Evolutionary conservation across 2,329 filamentous ascomycete species (phyloP).

Genomic region (Raffaelea deltoideospora): DNA sequence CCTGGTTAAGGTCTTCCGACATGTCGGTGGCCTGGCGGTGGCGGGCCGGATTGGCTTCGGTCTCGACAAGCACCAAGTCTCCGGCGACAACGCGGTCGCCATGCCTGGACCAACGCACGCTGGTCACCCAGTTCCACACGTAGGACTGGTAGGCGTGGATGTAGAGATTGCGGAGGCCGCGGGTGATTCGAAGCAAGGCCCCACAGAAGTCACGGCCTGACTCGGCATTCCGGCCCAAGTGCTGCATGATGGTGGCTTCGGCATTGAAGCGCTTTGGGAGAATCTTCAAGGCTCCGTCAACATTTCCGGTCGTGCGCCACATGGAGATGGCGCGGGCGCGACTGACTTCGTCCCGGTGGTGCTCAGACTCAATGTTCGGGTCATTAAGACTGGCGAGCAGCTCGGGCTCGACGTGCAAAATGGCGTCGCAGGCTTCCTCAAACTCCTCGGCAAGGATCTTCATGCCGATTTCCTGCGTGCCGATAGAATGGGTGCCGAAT

Average conservation of each 20-base stretch:
- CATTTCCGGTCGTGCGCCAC: slow-evolving; percentile 49
- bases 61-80: slow-evolving; percentile 56
- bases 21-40: slow-evolving; percentile 39
- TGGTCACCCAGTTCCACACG: slow-evolving; percentile 81
- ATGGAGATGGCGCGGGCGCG: slow-evolving; percentile 66
- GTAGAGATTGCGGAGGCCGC: slow-evolving; percentile 82
- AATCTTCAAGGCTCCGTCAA: slow-evolving; percentile 44
- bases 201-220: slow-evolving; percentile 59
- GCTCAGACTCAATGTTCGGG: slow-evolving; percentile 27
- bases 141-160: slow-evolving; percentile 92
- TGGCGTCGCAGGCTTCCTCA: slow-evolving; percentile 60
- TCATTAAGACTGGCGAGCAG: slow-evolving; percentile 26
- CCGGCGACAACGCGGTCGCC: slow-evolving; percentile 65
- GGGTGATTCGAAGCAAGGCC: slow-evolving; percentile 63
- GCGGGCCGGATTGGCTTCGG: slow-evolving; percentile 16
- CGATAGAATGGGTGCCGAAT: slow-evolving; percentile 76
- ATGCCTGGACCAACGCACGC: slow-evolving; percentile 63
- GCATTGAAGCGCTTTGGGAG: slow-evolving; percentile 73
- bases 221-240: slow-evolving; percentile 42
- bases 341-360: slow-evolving; percentile 59
- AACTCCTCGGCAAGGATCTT: slow-evolving; percentile 74
- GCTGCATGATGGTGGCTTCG: slow-evolving; percentile 63
- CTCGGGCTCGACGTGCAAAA: slow-evolving; percentile 57
- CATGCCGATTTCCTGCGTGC: slow-evolving; percentile 73
- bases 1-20: slow-evolving; percentile 40